Percentiles rank a stretch among this genome's conserved stretches.
Evolutionary conservation across 441 rosid genomes (phyloP).

Genomic region (Populus tomentosa): DNA sequence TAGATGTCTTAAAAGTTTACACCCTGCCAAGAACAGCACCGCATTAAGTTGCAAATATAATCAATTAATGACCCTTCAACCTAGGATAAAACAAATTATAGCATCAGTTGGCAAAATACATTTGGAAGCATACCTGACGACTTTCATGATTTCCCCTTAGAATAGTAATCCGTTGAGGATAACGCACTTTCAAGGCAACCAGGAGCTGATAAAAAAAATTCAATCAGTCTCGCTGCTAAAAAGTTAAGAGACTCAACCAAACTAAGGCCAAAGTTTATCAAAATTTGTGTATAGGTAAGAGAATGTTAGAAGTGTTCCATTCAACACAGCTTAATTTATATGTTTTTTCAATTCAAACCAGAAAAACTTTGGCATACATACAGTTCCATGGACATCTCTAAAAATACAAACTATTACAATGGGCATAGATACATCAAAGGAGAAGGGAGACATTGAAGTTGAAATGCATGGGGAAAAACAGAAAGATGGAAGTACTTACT

Average conservation of each 20-base stretch:
- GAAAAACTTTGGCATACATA: neutral
- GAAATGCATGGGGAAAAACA: neutral
- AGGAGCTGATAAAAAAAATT: conserved; percentile 45
- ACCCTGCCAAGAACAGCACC: neutral
- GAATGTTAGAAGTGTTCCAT: neutral
- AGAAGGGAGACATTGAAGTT: neutral
- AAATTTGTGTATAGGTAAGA: neutral
- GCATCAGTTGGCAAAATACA: neutral
- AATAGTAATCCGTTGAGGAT: conserved; percentile 76
- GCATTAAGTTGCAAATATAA: neutral
- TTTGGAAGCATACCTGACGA: conserved; percentile 59
- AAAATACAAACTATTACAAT: neutral
- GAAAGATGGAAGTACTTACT: conserved; percentile 33
- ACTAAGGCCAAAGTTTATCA: neutral
- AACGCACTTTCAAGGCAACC: conserved; percentile 86
- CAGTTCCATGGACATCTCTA: neutral
- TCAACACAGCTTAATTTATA: neutral
- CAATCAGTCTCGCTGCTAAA: neutral
- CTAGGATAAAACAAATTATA: neutral
- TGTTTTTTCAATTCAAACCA: neutral
- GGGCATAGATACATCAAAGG: neutral
- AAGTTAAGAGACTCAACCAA: neutral
- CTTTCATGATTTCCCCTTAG: conserved; percentile 94
- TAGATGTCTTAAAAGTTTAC: neutral
- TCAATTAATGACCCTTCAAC: neutral